These are phyloP conservation scores for Sporisorium reilianum DNA, from an alignment of 1,284 basidiomycete genomes.

Conservation along the genomic window DNA sequence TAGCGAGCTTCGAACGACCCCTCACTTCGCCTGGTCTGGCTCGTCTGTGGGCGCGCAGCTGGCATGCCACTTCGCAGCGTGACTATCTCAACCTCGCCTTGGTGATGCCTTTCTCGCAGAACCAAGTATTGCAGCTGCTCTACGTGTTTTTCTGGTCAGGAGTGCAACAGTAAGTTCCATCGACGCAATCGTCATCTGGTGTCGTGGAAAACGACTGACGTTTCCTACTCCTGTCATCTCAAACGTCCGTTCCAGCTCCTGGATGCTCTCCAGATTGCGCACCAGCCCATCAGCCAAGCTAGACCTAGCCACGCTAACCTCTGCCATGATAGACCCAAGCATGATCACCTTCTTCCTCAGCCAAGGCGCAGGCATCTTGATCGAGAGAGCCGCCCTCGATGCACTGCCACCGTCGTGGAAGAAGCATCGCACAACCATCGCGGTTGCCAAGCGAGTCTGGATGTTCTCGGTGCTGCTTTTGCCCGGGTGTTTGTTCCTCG, in stretches of 20 bases:
- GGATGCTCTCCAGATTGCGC: slow-evolving; percentile 33
- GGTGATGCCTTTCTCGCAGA: slow-evolving; percentile 17
- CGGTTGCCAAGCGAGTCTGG: slow-evolving; percentile 24
- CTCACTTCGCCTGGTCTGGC: slow-evolving; percentile 28
- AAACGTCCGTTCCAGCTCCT: slow-evolving; percentile 15
- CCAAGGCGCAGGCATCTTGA: slow-evolving; percentile 29
- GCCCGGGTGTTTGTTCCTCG: slow-evolving; percentile 28
- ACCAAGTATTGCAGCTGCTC: slow-evolving; percentile 22
- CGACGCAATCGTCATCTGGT: background rate
- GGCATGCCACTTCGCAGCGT: slow-evolving; percentile 38
- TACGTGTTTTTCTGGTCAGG: slow-evolving; percentile 49
- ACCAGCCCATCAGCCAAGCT: background rate
- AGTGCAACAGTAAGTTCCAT: slow-evolving; percentile 35
- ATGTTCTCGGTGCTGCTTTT: slow-evolving; percentile 24
- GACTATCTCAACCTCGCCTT: slow-evolving; percentile 37
- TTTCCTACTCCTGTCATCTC: background rate
- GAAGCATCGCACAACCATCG: slow-evolving; percentile 19
- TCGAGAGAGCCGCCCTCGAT: slow-evolving; percentile 28
- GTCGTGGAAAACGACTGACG: background rate
- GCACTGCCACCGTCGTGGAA: slow-evolving; percentile 19
- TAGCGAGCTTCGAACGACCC: slow-evolving; percentile 30
- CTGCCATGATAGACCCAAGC: slow-evolving; percentile 26
- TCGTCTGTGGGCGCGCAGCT: slow-evolving; percentile 42
- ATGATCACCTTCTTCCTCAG: slow-evolving; percentile 44
- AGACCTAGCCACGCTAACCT: slow-evolving; percentile 1